These are phyloP conservation scores for Penicillium sp. DNA, from an alignment of 2,329 filamentous ascomycete genomes.

Conservation along the genomic window DNA sequence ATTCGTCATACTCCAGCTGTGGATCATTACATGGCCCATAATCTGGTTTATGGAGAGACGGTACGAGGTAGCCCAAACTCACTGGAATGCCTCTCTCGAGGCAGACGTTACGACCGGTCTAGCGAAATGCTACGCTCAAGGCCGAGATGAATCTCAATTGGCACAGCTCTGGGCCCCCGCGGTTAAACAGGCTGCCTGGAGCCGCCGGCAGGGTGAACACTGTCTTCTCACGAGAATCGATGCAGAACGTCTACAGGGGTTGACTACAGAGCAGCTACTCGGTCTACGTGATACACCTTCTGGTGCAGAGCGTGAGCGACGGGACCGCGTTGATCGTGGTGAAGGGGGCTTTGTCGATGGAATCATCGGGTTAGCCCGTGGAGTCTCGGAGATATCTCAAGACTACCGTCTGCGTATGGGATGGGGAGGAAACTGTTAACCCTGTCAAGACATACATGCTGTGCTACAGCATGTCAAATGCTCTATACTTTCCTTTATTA, in stretches of 20 bases:
- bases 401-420: constrained; percentile 28
- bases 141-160: constrained; percentile 32
- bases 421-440: constrained; percentile 29
- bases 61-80: constrained; percentile 38
- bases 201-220: constrained; percentile 23
- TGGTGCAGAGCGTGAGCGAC: constrained; percentile 25
- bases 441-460: not conserved
- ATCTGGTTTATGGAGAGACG: constrained; percentile 43
- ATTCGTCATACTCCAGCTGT: constrained; percentile 43
- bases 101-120: constrained; percentile 10
- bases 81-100: constrained; percentile 35
- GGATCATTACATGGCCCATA: constrained; percentile 45
- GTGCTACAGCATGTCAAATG: not conserved
- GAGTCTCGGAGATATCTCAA: constrained; percentile 28
- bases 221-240: constrained; percentile 23
- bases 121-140: constrained; percentile 28
- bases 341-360: constrained; percentile 31
- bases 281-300: constrained; percentile 15
- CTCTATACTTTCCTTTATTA: not conserved
- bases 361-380: constrained; percentile 30
- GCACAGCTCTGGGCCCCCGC: constrained; percentile 39
- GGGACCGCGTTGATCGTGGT: constrained; percentile 25
- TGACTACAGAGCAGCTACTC: constrained; percentile 21
- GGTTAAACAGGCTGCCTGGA: constrained; percentile 42
- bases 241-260: constrained; percentile 25